Conservation (phyloP, 2,329 filamentous ascomycete genomes). For the Tricladium varicosporioides region DNA sequence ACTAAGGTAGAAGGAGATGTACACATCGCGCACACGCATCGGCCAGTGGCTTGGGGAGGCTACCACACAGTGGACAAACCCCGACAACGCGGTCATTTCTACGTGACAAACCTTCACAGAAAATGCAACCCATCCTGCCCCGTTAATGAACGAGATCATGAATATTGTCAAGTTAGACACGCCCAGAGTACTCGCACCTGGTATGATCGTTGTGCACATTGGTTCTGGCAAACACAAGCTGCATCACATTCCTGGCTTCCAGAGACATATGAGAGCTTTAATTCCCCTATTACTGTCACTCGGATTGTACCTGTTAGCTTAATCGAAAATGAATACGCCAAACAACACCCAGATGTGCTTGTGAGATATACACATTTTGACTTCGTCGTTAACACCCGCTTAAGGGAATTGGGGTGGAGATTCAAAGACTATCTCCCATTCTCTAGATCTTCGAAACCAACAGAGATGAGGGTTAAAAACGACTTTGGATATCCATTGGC, state of each 20-base stretch:
- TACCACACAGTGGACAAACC: too few relatives aligned
- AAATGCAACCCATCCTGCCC: too few relatives aligned
- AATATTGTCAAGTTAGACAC: too few relatives aligned
- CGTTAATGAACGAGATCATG: too few relatives aligned
- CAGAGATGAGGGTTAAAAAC: neutral
- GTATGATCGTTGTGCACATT: neutral
- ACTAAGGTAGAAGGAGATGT: neutral
- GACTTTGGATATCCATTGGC: neutral
- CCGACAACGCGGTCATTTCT: too few relatives aligned
- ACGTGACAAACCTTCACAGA: too few relatives aligned
- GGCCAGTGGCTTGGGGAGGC: too few relatives aligned
- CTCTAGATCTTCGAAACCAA: neutral
- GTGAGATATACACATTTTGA: neutral
- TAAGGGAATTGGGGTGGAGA: neutral
- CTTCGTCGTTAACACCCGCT: neutral
- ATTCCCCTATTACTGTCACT: neutral
- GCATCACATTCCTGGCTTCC: neutral
- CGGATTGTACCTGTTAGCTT: neutral
- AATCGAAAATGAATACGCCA: neutral
- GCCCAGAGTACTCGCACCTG: too few relatives aligned
- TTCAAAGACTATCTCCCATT: neutral
- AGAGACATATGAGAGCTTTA: neutral
- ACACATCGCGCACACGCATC: neutral
- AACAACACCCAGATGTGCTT: neutral
- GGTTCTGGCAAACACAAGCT: neutral